phyloP scores from a whole-genome alignment of 1,139 yeast species.

The Suhomyces bolitotheri region DNA sequence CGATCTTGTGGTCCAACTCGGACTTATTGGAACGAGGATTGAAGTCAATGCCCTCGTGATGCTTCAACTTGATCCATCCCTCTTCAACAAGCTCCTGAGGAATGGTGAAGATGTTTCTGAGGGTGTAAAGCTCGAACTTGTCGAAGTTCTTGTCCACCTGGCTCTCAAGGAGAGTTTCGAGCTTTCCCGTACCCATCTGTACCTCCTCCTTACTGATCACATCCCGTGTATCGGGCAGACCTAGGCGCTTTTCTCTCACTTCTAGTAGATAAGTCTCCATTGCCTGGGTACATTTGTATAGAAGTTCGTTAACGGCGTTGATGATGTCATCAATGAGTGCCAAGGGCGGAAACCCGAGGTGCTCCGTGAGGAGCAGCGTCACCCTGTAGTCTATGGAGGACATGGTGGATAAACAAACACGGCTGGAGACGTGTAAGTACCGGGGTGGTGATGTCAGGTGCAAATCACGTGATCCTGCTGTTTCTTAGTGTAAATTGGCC shows the following conservation, averaged over 20 bases:
- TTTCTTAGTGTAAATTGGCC: no score
- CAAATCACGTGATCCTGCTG: no score
- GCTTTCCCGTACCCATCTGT: conserved; percentile 71
- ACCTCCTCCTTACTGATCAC: conserved; percentile 47
- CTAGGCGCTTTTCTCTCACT: conserved; percentile 21
- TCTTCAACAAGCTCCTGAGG: conserved; percentile 67
- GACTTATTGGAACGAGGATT: conserved; percentile 17
- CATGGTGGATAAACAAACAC: conserved; percentile 3
- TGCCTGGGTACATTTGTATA: conserved; percentile 81
- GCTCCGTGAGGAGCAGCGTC: conserved; percentile 75
- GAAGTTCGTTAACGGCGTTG: conserved; percentile 81
- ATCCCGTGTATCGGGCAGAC: conserved; percentile 14
- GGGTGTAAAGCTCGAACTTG: conserved; percentile 77
- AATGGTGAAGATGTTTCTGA: conserved; percentile 72
- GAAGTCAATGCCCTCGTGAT: conserved; percentile 60
- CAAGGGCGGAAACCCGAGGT: conserved; percentile 84
- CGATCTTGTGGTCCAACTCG: conserved; percentile 39
- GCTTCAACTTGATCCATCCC: conserved; percentile 68
- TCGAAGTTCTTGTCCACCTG: conserved; percentile 85
- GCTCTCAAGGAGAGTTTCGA: conserved; percentile 76
- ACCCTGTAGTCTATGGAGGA: conserved; percentile 37
- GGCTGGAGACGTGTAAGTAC: no score
- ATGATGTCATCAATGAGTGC: conserved; percentile 85
- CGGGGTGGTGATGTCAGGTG: no score
- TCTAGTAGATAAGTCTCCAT: conserved; percentile 65